Evolutionary conservation across 2,329 filamentous ascomycete species (phyloP).

Genomic region (Ophiocordyceps camponoti-saundersi): DNA sequence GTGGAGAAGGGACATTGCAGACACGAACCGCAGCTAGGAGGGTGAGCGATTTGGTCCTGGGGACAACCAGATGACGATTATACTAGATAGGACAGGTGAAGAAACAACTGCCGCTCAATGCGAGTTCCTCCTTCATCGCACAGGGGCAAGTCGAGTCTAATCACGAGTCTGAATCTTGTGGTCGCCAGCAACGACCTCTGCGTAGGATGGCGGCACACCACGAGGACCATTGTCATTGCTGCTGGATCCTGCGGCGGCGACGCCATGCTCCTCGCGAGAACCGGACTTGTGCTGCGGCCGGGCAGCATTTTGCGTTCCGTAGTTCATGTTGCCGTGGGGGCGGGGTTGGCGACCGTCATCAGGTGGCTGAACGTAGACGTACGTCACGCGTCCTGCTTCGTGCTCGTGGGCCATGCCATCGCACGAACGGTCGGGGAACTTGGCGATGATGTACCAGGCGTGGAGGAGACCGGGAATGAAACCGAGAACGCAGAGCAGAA

Average conservation of each 20-base stretch:
- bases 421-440: constrained; percentile 52
- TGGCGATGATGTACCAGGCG: constrained; percentile 94
- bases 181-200: constrained; percentile 77
- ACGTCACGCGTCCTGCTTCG: constrained; percentile 50
- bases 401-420: constrained; percentile 42
- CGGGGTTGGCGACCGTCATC: constrained; percentile 8
- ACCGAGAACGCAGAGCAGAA: constrained; percentile 68
- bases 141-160: constrained; percentile 4
- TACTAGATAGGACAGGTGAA: background rate
- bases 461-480: constrained; percentile 80
- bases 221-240: constrained; percentile 16
- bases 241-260: constrained; percentile 22
- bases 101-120: background rate
- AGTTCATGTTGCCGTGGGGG: constrained; percentile 11
- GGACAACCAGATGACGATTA: background rate
- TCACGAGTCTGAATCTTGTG: constrained; percentile 60
- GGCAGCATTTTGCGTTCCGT: constrained; percentile 6
- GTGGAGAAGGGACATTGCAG: background rate
- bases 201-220: constrained; percentile 62
- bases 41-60: background rate
- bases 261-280: constrained; percentile 12
- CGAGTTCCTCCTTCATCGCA: background rate
- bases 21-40: background rate
- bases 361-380: constrained; percentile 54
- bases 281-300: constrained; percentile 9